Conservation (phyloP, 495 filamentous ascomycete genomes). For the Neurospora cerealis region DNA sequence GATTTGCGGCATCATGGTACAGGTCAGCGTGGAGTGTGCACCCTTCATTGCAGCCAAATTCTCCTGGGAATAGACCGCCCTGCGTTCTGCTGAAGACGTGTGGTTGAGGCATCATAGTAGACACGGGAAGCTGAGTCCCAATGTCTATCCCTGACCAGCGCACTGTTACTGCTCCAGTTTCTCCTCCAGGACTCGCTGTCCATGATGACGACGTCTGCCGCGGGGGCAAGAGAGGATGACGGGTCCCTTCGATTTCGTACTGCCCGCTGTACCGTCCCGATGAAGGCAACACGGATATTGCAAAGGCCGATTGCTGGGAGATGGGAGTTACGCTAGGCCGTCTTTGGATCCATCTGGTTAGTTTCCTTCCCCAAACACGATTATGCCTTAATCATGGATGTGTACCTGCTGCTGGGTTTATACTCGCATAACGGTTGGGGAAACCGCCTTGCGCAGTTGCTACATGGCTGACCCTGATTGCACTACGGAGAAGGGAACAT, state of each 20-base stretch:
- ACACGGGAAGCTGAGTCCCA: conserved; percentile 3
- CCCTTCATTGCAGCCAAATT: conserved; percentile 15
- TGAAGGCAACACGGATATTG: conserved; percentile 12
- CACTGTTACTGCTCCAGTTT: conserved; percentile 4
- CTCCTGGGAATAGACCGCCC: conserved; percentile 2
- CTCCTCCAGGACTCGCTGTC: neutral
- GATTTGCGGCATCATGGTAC: conserved; percentile 20
- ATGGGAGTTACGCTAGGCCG: conserved; percentile 6
- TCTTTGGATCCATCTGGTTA: conserved; percentile 6
- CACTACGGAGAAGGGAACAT: conserved; percentile 14
- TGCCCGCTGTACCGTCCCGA: neutral
- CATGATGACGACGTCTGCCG: conserved; percentile 7
- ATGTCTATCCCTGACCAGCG: conserved; percentile 13
- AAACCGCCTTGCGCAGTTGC: conserved; percentile 29
- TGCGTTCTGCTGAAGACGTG: conserved; percentile 16
- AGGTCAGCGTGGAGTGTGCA: conserved; percentile 18
- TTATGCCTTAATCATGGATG: neutral
- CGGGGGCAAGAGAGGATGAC: conserved; percentile 6
- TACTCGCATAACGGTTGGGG: conserved; percentile 31
- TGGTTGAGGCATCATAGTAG: neutral
- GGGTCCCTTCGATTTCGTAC: neutral
- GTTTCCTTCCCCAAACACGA: neutral
- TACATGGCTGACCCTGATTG: conserved; percentile 30
- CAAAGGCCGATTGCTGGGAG: conserved; percentile 15
- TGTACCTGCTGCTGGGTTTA: conserved; percentile 19